Evolutionary conservation across 2,329 filamentous ascomycete species (phyloP), one percentile per base, ranked within the genome.

Genomic region (Chaetomiaceae sp.): DNA sequence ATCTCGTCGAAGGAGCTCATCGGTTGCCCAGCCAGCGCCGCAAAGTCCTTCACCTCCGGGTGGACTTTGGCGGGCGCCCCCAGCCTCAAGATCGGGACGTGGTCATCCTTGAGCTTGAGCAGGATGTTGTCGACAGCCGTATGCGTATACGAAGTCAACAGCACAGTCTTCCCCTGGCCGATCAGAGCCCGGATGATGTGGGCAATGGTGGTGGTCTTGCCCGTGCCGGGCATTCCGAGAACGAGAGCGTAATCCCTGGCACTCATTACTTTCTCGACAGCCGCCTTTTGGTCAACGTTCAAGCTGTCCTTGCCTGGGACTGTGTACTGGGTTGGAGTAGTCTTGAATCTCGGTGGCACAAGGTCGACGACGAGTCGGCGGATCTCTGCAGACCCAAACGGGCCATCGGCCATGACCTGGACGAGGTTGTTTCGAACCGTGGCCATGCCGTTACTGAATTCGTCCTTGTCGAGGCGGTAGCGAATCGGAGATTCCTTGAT

Each of bases 51-150:
- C 1, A 99, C 89, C 38, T 95, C 89, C 0, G 86, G 84, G 63
- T 96, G 91, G 14, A 99, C 82, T 67, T 96, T 96, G 18, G 88
- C 85, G 3, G 84, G 75, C 1, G 88, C 86, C 5, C 94, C 94
- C 0, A 99, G 79, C n/a, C 94, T 85, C 32, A 99, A 74, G 46
- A 95, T 86, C 2, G 84, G 82, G 37, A 90, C 87, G 8, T 82
- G 81, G 60, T 92, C 87, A 20, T 86, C 75, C 48, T 86, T 86
- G 51, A 99, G 84, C 71, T 99, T 99, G 56, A 99, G 75, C 6
- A 99, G 74, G 62, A 99, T 99, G 61, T 99, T 99, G 79, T 99
- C 94, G 3, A 99, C 94, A 3, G 94, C 94, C 1, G 91, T 96
- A 66, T 99, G 94, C 0, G 94, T 99, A 68, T 97, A 97, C 0